Base-by-base conservation (phyloP, 441 rosid species). In the Lagerstroemia fauriei region DNA sequence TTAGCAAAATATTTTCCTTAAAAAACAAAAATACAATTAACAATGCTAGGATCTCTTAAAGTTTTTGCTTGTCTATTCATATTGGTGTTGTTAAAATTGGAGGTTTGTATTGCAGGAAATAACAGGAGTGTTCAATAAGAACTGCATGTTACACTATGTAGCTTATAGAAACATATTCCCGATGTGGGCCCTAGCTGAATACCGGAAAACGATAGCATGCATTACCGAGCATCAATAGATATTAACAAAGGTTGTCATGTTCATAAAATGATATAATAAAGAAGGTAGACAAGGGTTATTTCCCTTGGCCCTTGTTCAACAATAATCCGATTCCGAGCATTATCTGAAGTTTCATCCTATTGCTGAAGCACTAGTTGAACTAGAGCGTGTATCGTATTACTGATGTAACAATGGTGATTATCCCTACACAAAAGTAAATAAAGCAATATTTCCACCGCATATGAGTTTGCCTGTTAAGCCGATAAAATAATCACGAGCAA, bases 111-210 rank as follows among this genome's bases (percentile, higher is more conserved):
- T 76, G 9, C 78, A 90, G 92, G 92, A 90, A 87, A 86, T 92
- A 76, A 78, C 89, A 9, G 92, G 93, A 38, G 90, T 87, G 8
- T 92, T 89, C 85, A 85, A 77, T 86, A 92, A 84, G 68, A 91
- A 90, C 77, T 87, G 91, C 63, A 89, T 87, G 92, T 68, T 91
- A 31, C 92, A 91, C 73, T 92, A 85, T 47, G 88, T 90, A 59
- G 74, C 16, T 3, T 91, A 90, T 27, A 87, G 89, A 79, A 89
- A 89, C 68, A 89, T 88, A 25, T 90, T 82, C 83, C 95, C 95
- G 5, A 27, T 92, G 71, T 91, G 95, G 93, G 95, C 92, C 72
- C 89, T 92, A 0, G 93, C 91, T 4, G 92, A 91, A 66, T 92
- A 89, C 75, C 82, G 87, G 9, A 86, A 77, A 34, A 76, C 73